Percentiles rank a stretch among this genome's conserved stretches.
phyloP scores from a whole-genome alignment of 768 basidiomycete genomes.

The Amanita pseudoporphyria region DNA sequence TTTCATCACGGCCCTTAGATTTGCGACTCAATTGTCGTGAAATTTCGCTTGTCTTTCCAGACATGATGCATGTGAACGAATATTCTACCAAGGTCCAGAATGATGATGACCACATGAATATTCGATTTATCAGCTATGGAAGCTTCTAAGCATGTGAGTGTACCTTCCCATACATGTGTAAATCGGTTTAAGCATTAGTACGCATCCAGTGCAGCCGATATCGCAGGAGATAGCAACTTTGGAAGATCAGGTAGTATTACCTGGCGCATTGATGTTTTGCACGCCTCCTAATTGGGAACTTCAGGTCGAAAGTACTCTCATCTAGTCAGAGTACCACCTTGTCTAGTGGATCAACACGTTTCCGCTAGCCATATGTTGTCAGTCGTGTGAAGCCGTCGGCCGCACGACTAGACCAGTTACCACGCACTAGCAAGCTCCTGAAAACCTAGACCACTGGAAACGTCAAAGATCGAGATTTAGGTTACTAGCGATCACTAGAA shows the following conservation, averaged over 20 bases:
- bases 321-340: too few species aligned
- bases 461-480: too few species aligned
- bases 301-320: too few species aligned
- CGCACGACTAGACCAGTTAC: too few species aligned
- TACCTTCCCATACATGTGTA: slow-evolving; percentile 3
- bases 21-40: slow-evolving; percentile 56
- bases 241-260: slow-evolving; percentile 41
- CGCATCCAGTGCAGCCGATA: slow-evolving; percentile 42
- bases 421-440: too few species aligned
- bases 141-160: slow-evolving; percentile 53
- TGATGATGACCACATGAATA: slow-evolving; percentile 62
- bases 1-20: slow-evolving; percentile 72
- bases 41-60: slow-evolving; percentile 34
- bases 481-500: too few species aligned
- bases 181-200: slow-evolving; percentile 11
- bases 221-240: slow-evolving; percentile 40
- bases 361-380: too few species aligned
- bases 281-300: too few species aligned
- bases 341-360: too few species aligned
- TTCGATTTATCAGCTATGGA: slow-evolving; percentile 48
- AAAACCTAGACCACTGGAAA: too few species aligned
- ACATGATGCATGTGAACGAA: too few species aligned
- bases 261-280: slow-evolving; percentile 47
- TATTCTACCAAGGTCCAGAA: slow-evolving; percentile 33
- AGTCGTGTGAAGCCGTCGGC: too few species aligned